Base-by-base conservation (phyloP, 495 filamentous ascomycete genomes). In the Penicillium salamii region DNA sequence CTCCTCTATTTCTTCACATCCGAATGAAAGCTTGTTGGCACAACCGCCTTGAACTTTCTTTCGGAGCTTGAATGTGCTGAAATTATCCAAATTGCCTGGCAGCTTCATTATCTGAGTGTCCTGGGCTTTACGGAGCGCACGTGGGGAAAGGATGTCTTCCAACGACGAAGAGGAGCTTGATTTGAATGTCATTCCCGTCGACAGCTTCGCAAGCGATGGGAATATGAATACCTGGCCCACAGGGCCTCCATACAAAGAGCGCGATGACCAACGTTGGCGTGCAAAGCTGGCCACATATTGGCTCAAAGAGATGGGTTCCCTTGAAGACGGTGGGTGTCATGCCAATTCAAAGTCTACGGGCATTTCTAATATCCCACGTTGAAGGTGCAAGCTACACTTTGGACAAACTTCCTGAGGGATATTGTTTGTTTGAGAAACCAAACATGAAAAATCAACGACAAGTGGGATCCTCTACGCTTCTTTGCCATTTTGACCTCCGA, bases 401-500 rank as follows among this genome's bases (percentile, higher is more conserved):
- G 6, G 73, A 82, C 36, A 56, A 57, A 13, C 58, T 85, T n/a
- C 82, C 82, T 11, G 70, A 74, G 4, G 80, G 79, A 13, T 84
- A 83, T 58, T 60, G 55, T 4, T 54, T 82, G 1, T 74, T 70
- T 51, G 68, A 80, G 23, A 65, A 69, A 37, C 62, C 72, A 5
- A 71, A 80, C 8, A 43, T 35, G 2, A 61, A 50, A 5, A 66
- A 75, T 29, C 69, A 67, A 6, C 46, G 46, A 1, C 56, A 65
- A 28, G 74, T 77, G 53, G 62, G 71, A 61, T 39, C 36, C 12
- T 36, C 12, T 1, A 14, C 8, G n/a, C 36, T 26, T 2, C 13
- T 26, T 31, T 49, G 15, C 11, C 8, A n/a, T 28, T 6, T 43
- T 9, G 19, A 23, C 20, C n/a, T 36, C 7, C 7, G 39, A 18